Evolutionary conservation across 2,329 filamentous ascomycete species (phyloP).

Genomic region (Gremmenia infestans): DNA sequence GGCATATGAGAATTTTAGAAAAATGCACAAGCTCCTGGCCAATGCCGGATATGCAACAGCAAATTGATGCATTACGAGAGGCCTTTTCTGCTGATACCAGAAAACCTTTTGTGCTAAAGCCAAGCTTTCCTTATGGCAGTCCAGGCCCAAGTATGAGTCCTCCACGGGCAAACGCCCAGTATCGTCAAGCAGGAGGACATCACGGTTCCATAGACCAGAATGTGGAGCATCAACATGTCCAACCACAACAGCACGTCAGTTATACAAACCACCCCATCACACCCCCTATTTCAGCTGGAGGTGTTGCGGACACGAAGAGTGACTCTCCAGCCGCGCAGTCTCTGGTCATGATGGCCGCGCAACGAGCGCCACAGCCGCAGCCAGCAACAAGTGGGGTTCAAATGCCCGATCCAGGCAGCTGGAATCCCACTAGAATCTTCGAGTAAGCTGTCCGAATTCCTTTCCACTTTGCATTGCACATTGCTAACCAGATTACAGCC

Average conservation of each 20-base stretch:
- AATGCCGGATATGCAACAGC: conserved; percentile 83
- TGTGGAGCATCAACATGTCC: conserved; percentile 47
- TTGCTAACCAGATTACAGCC: conserved; percentile 48
- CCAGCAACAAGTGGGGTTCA: conserved; percentile 47
- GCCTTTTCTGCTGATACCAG: conserved; percentile 84
- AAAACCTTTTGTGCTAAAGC: conserved; percentile 84
- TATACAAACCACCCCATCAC: conserved; percentile 69
- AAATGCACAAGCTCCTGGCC: conserved; percentile 78
- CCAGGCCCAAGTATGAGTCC: conserved; percentile 39
- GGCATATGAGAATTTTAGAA: conserved; percentile 92
- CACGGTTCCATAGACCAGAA: conserved; percentile 31
- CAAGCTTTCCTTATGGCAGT: conserved; percentile 81
- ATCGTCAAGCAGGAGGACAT: conserved; percentile 24
- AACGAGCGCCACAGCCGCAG: conserved; percentile 33
- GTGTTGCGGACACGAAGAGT: conserved; percentile 65
- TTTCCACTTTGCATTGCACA: neutral
- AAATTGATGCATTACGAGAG: conserved; percentile 82
- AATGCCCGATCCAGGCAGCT: conserved; percentile 59
- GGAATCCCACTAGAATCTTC: conserved; percentile 87
- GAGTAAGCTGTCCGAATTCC: conserved; percentile 57
- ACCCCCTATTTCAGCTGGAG: conserved; percentile 70
- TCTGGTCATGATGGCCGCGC: conserved; percentile 64
- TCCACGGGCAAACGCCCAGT: conserved; percentile 21
- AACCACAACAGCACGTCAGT: conserved; percentile 57
- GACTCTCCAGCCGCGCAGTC: conserved; percentile 70